phyloP scores from a whole-genome alignment of 2,329 filamentous ascomycete species.

The Beauveria caledonica region DNA sequence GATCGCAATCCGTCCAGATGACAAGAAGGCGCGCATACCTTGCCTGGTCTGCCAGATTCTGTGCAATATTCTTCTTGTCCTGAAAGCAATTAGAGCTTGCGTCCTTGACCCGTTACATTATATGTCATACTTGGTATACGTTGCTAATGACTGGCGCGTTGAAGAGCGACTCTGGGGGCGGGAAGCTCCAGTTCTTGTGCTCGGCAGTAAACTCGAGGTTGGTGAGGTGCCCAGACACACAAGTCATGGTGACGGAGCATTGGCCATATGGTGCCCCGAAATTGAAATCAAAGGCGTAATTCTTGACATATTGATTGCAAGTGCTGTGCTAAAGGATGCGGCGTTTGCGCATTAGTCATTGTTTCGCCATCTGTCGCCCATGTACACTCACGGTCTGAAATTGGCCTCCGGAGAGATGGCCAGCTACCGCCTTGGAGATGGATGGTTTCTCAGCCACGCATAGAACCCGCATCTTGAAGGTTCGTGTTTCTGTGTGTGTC shows the following conservation, averaged over 20 bases:
- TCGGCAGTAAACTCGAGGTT: constrained; percentile 65
- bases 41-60: constrained; percentile 78
- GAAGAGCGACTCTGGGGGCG: constrained; percentile 72
- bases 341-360: neutral
- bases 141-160: constrained; percentile 64
- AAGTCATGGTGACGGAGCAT: constrained; percentile 88
- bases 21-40: constrained; percentile 65
- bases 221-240: constrained; percentile 81
- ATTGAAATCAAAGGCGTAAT: constrained; percentile 85
- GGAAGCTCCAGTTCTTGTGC: constrained; percentile 73
- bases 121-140: constrained; percentile 52
- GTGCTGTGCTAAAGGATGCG: constrained; percentile 50
- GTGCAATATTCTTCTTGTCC: constrained; percentile 72
- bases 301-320: constrained; percentile 75
- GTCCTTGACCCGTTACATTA: too few species aligned
- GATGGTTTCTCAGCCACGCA: constrained; percentile 68
- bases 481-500: neutral
- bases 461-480: constrained; percentile 41
- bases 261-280: constrained; percentile 74
- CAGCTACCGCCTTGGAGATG: constrained; percentile 88
- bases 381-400: constrained; percentile 55
- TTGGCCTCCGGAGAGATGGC: constrained; percentile 73
- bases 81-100: constrained; percentile 26
- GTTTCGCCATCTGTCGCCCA: constrained; percentile 15
- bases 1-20: constrained; percentile 98